A percentile compares a stretch with the other conserved stretches of the same genome.
These are phyloP conservation scores for Petrea volubilis DNA, from an alignment of 257 asterid species.

Conservation along the genomic window DNA sequence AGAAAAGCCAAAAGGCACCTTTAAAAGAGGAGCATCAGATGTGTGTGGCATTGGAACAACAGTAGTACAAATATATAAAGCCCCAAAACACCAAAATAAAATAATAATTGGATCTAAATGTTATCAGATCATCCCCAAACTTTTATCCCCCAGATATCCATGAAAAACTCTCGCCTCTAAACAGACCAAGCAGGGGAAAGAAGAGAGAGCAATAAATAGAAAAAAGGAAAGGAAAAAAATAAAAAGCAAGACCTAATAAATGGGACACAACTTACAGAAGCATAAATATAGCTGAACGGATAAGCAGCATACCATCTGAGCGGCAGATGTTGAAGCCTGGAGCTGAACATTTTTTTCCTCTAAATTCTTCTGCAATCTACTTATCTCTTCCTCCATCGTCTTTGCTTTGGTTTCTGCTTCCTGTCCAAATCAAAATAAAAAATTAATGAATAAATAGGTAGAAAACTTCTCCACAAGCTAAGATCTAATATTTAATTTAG, in stretches of 20 bases:
- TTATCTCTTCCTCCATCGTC: conserved; percentile 63
- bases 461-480: not conserved
- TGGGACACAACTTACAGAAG: not conserved
- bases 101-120: not conserved
- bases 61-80: conserved; percentile 8
- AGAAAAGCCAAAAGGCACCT: conserved; percentile 42
- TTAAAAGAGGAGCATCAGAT: conserved; percentile 29
- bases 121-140: conserved; percentile 3
- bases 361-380: conserved; percentile 56
- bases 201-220: not conserved
- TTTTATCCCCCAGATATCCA: not conserved
- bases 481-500: not conserved
- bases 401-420: conserved; percentile 72
- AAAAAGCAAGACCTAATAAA: not conserved
- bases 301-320: conserved; percentile 47
- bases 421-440: conserved; percentile 34
- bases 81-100: conserved; percentile 21
- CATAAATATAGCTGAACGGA: not conserved
- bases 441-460: not conserved
- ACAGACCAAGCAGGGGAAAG: not conserved
- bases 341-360: conserved; percentile 62
- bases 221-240: not conserved
- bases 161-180: not conserved
- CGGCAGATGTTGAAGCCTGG: conserved; percentile 56
- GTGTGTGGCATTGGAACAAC: conserved; percentile 31